phyloP scores from a whole-genome alignment of 2,329 filamentous ascomycete genomes.

The Talaromyces sp. region DNA sequence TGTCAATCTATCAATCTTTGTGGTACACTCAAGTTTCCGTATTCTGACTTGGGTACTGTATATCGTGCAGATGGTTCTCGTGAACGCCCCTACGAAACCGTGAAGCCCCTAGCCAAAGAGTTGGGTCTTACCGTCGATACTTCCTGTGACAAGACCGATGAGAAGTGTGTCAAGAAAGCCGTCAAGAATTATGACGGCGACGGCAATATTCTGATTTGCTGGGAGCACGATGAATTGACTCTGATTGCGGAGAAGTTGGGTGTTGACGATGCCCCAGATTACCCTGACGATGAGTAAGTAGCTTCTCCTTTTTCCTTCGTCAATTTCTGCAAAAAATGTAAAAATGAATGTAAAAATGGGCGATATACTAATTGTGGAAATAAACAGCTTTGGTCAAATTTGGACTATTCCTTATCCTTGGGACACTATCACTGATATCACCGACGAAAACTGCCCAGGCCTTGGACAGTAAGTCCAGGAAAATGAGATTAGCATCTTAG shows the following conservation, averaged over 20 bases:
- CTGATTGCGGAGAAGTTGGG: conserved; percentile 52
- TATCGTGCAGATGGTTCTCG: conserved; percentile 45
- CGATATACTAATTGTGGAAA: background rate
- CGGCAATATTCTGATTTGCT: conserved; percentile 59
- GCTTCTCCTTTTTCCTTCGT: background rate
- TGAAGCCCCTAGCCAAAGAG: conserved; percentile 52
- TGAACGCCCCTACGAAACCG: conserved; percentile 53
- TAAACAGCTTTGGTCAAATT: conserved; percentile 48
- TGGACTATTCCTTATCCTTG: conserved; percentile 55
- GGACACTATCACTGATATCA: conserved; percentile 39
- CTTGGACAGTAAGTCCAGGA: conserved; percentile 39
- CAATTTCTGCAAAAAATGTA: no score
- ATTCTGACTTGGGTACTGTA: background rate
- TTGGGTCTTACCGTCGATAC: conserved; percentile 53
- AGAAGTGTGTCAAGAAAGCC: conserved; percentile 49
- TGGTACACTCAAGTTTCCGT: no score
- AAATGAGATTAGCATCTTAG: no score
- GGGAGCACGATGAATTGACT: conserved; percentile 53
- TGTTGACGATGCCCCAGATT: conserved; percentile 45
- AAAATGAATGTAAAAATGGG: no score
- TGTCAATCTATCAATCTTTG: conserved; percentile 8
- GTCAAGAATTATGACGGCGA: conserved; percentile 45
- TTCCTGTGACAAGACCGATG: conserved; percentile 53
- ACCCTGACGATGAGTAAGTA: conserved; percentile 45
- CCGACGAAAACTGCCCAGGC: conserved; percentile 52